These are phyloP conservation scores for Phytophthora kernoviae DNA, from an alignment of 352 stramenopile species.

Conservation along the genomic window DNA sequence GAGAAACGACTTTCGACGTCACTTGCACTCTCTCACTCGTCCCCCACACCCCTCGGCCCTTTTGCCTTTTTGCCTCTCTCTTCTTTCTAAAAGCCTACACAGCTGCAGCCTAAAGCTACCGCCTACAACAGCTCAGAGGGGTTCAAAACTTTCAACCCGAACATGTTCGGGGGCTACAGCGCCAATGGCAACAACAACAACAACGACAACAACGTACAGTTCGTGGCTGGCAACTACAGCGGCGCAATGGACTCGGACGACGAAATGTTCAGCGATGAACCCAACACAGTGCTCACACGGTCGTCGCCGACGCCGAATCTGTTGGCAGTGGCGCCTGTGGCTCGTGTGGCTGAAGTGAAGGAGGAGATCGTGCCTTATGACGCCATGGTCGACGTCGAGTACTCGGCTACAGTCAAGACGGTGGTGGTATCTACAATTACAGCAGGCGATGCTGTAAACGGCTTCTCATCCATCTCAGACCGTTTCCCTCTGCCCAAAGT, in stretches of 20 bases:
- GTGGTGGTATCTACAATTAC: conserved; percentile 12
- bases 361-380: conserved; percentile 26
- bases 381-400: conserved; percentile 31
- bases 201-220: conserved; percentile 28
- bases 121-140: too few relatives aligned
- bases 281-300: conserved; percentile 49
- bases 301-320: conserved; percentile 58
- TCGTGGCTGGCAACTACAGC: conserved; percentile 53
- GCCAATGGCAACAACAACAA: conserved; percentile 14
- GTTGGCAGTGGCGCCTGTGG: conserved; percentile 28
- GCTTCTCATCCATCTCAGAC: conserved; percentile 71
- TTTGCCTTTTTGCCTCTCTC: neutral
- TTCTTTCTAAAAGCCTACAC: neutral
- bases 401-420: conserved; percentile 27
- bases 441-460: conserved; percentile 13
- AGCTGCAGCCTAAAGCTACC: neutral
- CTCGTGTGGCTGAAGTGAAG: conserved; percentile 34
- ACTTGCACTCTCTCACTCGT: conserved; percentile 27
- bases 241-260: conserved; percentile 53
- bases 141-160: neutral
- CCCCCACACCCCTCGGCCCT: conserved; percentile 21
- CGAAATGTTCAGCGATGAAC: conserved; percentile 46
- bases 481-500: conserved; percentile 49
- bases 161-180: conserved; percentile 33
- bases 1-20: conserved; percentile 35